Conservation (phyloP, 1,284 basidiomycete species). For the Sutorius eximius region DNA sequence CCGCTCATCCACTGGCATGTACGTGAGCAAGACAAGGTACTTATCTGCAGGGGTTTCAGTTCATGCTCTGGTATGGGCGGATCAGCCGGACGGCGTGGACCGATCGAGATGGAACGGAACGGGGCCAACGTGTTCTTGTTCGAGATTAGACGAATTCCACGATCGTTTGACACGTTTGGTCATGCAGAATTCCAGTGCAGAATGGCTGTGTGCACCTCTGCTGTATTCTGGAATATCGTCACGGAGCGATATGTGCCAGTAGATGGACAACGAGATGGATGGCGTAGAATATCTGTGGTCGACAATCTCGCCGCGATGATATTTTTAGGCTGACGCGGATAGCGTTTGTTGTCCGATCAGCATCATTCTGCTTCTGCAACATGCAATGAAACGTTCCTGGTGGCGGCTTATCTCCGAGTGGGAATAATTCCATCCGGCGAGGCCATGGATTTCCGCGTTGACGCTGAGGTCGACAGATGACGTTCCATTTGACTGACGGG, state of each 20-base stretch:
- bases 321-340: neutral
- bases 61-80: neutral
- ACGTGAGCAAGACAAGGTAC: no score
- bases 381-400: neutral
- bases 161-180: neutral
- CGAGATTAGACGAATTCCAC: neutral
- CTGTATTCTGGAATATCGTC: neutral
- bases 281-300: neutral
- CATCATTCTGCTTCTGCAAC: neutral
- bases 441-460: neutral
- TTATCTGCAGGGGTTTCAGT: neutral
- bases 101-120: neutral
- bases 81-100: neutral
- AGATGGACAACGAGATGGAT: neutral
- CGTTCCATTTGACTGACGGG: neutral
- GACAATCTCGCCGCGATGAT: neutral
- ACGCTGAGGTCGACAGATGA: neutral
- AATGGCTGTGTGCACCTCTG: neutral
- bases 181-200: neutral
- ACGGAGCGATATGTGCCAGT: neutral
- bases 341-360: neutral
- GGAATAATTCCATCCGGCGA: neutral
- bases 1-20: no score
- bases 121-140: neutral
- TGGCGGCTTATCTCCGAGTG: neutral